Conservation (phyloP, 2,329 filamentous ascomycete species). For the Xylariaceae sp. region DNA sequence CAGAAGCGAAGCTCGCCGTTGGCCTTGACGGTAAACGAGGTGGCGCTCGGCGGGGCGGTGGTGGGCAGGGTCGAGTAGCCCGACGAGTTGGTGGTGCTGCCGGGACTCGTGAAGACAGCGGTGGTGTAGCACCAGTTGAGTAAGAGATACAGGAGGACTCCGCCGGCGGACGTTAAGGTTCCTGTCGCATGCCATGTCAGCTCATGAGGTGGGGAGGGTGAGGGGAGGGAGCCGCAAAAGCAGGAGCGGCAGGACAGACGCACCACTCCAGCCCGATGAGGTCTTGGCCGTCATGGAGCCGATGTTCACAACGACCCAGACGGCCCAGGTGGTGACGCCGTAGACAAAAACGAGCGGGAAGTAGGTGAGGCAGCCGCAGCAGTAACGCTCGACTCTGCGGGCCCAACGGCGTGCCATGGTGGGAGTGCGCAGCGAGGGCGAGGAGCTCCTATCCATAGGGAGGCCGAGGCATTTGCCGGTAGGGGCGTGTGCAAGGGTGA, state of each 20-base stretch:
- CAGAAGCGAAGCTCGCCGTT: constrained; percentile 84
- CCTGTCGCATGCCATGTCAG: constrained; percentile 31
- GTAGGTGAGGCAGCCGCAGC: constrained; percentile 71
- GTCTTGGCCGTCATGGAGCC: constrained; percentile 46
- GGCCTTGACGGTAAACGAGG: constrained; percentile 85
- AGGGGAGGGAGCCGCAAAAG: constrained; percentile 3
- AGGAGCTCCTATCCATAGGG: constrained; percentile 19
- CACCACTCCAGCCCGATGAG: constrained; percentile 49
- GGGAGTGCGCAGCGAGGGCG: constrained; percentile 17
- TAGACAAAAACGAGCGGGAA: constrained; percentile 90
- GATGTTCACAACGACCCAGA: constrained; percentile 76
- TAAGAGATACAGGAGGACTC: constrained; percentile 64
- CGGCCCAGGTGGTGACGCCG: constrained; percentile 82
- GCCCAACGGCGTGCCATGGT: constrained; percentile 57
- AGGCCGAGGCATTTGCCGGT: neutral
- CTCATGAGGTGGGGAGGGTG: constrained; percentile 6
- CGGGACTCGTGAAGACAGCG: constrained; percentile 88
- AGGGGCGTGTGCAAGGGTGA: no score
- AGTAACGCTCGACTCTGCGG: constrained; percentile 69
- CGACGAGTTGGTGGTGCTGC: constrained; percentile 55
- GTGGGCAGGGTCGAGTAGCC: constrained; percentile 79
- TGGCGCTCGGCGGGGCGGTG: constrained; percentile 51
- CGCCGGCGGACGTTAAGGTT: constrained; percentile 50
- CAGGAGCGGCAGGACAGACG: constrained; percentile 14
- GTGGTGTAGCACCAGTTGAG: constrained; percentile 86